These are phyloP conservation scores for Isatis tinctoria DNA, from an alignment of 345 rosid species.

Conservation along the genomic window DNA sequence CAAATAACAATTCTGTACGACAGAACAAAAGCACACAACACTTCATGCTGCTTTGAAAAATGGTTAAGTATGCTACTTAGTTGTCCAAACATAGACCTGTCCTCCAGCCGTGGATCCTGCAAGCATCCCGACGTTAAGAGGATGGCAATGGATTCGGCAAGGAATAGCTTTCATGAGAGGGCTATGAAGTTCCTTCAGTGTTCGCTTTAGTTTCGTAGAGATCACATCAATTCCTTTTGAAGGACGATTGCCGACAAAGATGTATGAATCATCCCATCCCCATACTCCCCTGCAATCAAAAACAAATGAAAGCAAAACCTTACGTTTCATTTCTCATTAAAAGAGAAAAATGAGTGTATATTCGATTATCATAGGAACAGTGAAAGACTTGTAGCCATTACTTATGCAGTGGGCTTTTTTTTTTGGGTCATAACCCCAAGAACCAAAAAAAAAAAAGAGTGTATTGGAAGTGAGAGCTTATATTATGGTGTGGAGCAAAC, in stretches of 20 bases:
- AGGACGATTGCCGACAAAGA: slow-evolving; percentile 56
- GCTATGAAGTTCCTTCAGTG: slow-evolving; percentile 39
- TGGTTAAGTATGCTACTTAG: not conserved
- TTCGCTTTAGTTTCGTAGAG: slow-evolving; percentile 33
- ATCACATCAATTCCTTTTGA: slow-evolving; percentile 64
- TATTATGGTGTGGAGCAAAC: slow-evolving; percentile 28
- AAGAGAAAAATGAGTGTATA: not conserved
- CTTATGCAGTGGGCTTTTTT: too few species aligned
- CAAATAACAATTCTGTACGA: not conserved
- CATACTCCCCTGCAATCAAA: slow-evolving; percentile 55
- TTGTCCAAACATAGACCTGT: slow-evolving; percentile 69
- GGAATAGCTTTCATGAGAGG: slow-evolving; percentile 56
- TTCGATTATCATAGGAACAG: not conserved
- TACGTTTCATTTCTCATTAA: not conserved
- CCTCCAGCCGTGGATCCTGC: slow-evolving; percentile 76
- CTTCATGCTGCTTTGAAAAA: not conserved
- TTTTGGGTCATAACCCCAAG: too few species aligned
- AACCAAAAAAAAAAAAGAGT: too few species aligned
- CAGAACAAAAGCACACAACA: not conserved
- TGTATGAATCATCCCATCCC: slow-evolving; percentile 89
- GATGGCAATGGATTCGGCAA: slow-evolving; percentile 70
- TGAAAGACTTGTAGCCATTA: not conserved
- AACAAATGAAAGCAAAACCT: not conserved
- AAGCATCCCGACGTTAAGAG: slow-evolving; percentile 52
- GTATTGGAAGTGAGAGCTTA: not conserved